Evolutionary conservation across 805 yeast genomes (phyloP), one percentile per base, ranked within the genome.

Genomic region (Saccharomycopsis selenospora): DNA sequence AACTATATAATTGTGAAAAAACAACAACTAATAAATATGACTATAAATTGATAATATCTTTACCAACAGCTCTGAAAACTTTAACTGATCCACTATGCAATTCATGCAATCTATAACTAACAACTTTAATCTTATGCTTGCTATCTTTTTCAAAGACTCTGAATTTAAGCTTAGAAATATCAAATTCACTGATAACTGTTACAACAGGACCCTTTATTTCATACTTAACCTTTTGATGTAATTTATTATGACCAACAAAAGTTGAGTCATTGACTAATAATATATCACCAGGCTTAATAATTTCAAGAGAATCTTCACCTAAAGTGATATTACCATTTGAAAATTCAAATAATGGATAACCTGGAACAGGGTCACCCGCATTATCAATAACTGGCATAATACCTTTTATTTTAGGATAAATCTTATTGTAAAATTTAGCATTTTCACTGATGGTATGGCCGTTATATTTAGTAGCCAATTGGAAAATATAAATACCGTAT

Each of bases 11-110:
- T n/a, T n/a, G n/a, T n/a, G n/a, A n/a, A n/a, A n/a, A n/a, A n/a
- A n/a, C n/a, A n/a, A n/a, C n/a, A n/a, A n/a, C n/a, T n/a, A n/a
- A n/a, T n/a, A n/a, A n/a, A n/a, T n/a, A n/a, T n/a, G n/a, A n/a
- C n/a, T n/a, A n/a, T n/a, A 33, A 33, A 20, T 33, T 33, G 38
- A 33, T 10, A 14, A 33, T 33, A 33, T 76, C 79, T 52, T 87
- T 76, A 10, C 85, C 86, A 27, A 89, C 82, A 4, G 78, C 77
- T 59, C 98, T 77, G 65, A 81, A 93, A 3, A 90, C 85, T 54
- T 85, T 75, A 10, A 91, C 67, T 57, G 79, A 80, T 3, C 99
- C 99, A 50, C 78, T 69, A 60, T 77, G 81, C 76, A 91, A 73
- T 51, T 87, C 95, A 2, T 76, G 68, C 2, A 90, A 62, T 57